phyloP scores from a whole-genome alignment of 495 filamentous ascomycete genomes.

The Xylaria telfairii region DNA sequence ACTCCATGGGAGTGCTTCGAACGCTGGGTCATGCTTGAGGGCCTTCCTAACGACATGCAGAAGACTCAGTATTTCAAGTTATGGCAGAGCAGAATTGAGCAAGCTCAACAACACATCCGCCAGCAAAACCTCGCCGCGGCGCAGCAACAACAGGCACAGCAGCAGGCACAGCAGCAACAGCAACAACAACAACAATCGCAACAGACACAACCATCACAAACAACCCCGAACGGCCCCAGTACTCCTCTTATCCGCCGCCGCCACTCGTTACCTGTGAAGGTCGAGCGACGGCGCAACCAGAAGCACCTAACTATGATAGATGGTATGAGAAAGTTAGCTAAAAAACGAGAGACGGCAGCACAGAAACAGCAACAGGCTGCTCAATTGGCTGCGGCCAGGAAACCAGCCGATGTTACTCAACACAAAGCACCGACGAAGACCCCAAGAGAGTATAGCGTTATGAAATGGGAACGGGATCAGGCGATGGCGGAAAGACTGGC shows the following conservation, averaged over 20 bases:
- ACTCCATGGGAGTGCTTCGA: constrained; percentile 99
- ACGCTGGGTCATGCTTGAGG: constrained; percentile 89
- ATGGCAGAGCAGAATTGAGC: constrained; percentile 80
- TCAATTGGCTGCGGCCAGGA: constrained; percentile 70
- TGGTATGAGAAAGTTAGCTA: constrained; percentile 91
- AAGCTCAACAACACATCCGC: constrained; percentile 69
- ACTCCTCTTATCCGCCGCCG: constrained; percentile 63
- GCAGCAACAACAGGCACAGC: constrained; percentile 62
- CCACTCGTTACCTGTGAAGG: constrained; percentile 73
- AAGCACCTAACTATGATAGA: constrained; percentile 88
- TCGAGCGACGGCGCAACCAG: constrained; percentile 83
- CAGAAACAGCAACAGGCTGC: constrained; percentile 88
- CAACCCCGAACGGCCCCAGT: constrained; percentile 61
- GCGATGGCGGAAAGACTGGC: constrained; percentile 76
- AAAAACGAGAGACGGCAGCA: constrained; percentile 82
- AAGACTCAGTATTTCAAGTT: constrained; percentile 92
- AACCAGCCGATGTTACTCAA: constrained; percentile 70
- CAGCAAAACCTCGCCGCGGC: constrained; percentile 63
- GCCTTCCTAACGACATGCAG: constrained; percentile 85
- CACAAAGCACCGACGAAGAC: constrained; percentile 63
- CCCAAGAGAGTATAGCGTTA: constrained; percentile 84
- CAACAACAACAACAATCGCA: constrained; percentile 58
- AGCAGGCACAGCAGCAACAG: constrained; percentile 58
- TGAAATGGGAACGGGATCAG: constrained; percentile 84
- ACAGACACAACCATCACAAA: constrained; percentile 55